A percentile compares a stretch with the other conserved stretches of the same genome.
phyloP scores from a whole-genome alignment of 163 green algal genomes.

The Volvox carteri region DNA sequence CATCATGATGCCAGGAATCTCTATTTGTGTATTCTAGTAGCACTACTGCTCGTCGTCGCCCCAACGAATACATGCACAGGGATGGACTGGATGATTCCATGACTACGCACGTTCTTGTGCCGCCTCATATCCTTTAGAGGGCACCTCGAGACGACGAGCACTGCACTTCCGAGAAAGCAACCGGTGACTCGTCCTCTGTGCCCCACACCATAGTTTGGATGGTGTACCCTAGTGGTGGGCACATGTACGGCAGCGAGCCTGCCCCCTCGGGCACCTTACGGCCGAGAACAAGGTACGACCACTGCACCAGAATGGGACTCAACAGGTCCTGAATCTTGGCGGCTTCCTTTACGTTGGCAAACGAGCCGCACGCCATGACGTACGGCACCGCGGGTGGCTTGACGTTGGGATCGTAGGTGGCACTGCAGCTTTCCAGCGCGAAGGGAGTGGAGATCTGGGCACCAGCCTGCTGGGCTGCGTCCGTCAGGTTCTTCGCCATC shows the following conservation, averaged over 20 bases:
- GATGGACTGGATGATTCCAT: too few relatives aligned
- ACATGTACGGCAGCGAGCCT: too few relatives aligned
- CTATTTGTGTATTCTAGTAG: too few relatives aligned
- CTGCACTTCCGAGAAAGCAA: neutral
- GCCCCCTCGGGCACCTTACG: neutral
- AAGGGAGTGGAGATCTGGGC: neutral
- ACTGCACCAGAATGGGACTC: neutral
- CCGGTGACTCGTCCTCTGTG: neutral
- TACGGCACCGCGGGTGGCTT: neutral
- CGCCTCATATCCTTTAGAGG: too few relatives aligned
- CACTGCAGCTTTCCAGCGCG: neutral
- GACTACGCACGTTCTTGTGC: too few relatives aligned
- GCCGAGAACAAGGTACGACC: neutral
- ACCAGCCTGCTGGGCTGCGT: neutral
- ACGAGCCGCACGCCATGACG: neutral
- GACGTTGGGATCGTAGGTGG: neutral
- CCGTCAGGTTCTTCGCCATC: neutral
- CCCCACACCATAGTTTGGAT: neutral
- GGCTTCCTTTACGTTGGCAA: neutral
- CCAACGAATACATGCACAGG: too few relatives aligned
- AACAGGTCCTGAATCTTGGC: neutral
- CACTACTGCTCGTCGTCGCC: too few relatives aligned
- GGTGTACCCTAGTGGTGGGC: too few relatives aligned
- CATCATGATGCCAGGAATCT: too few relatives aligned
- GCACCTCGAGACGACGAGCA: neutral